Percentiles rank a stretch among this genome's conserved stretches.
phyloP scores from a whole-genome alignment of 768 basidiomycete species.

The Tylopilus cervinicoccineus region DNA sequence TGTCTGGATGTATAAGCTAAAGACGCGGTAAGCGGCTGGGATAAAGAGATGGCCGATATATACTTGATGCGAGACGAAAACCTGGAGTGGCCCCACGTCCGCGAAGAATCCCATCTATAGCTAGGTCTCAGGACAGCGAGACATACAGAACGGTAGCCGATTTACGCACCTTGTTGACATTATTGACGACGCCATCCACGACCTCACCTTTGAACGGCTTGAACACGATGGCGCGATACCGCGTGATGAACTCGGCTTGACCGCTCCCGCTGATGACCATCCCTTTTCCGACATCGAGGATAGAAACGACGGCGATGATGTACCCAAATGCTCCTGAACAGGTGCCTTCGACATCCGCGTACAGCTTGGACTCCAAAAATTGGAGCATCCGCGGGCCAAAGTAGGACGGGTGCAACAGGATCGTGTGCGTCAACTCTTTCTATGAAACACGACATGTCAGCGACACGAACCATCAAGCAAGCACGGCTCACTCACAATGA shows the following conservation, averaged over 20 bases:
- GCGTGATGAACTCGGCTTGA: slow-evolving; percentile 92
- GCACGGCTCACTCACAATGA: slow-evolving; percentile 51
- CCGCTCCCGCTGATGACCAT: slow-evolving; percentile 90
- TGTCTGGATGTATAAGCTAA: slow-evolving; percentile 92
- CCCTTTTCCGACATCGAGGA: slow-evolving; percentile 88
- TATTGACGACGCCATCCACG: slow-evolving; percentile 92
- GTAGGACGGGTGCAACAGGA: slow-evolving; percentile 95
- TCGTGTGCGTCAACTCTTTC: slow-evolving; percentile 98
- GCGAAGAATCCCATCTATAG: slow-evolving; percentile 97
- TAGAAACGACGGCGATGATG: slow-evolving; percentile 88
- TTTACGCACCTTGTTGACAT: slow-evolving; percentile 83
- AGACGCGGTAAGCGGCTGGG: slow-evolving; percentile 4
- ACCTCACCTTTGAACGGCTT: slow-evolving; percentile 99
- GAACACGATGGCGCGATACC: slow-evolving; percentile 96
- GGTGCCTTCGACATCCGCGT: slow-evolving; percentile 95
- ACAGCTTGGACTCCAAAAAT: slow-evolving; percentile 89
- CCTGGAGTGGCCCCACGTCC: slow-evolving; percentile 89
- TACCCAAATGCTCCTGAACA: slow-evolving; percentile 95
- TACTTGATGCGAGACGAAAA: slow-evolving; percentile 96
- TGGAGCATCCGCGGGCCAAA: slow-evolving; percentile 95
- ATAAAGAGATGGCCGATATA: slow-evolving; percentile 16
- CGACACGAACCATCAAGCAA: background rate
- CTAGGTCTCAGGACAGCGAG: background rate
- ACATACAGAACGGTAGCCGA: background rate
- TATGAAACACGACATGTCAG: slow-evolving; percentile 28